Conservation (phyloP, 2,329 filamentous ascomycete genomes). For the Bisporella sp. region DNA sequence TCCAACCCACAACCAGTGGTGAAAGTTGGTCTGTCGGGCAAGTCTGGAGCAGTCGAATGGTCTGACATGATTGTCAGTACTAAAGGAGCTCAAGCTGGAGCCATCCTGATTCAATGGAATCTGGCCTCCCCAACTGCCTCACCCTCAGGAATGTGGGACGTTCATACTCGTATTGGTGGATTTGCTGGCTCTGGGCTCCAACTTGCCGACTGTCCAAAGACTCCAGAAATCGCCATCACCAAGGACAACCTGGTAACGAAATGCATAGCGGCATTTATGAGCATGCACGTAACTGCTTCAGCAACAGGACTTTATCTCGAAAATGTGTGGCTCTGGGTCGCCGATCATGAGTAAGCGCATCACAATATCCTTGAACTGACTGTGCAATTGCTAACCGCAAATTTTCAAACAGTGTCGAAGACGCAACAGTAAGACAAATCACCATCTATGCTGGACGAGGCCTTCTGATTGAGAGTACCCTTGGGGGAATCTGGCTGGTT, state of each 20-base stretch:
- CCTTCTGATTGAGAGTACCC: slow-evolving; percentile 37
- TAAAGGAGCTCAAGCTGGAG: slow-evolving; percentile 41
- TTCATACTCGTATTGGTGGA: slow-evolving; percentile 33
- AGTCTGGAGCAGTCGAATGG: slow-evolving; percentile 53
- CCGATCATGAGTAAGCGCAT: slow-evolving; percentile 32
- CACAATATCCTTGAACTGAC: background rate
- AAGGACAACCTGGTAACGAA: slow-evolving; percentile 20
- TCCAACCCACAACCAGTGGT: slow-evolving; percentile 40
- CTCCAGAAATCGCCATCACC: slow-evolving; percentile 30
- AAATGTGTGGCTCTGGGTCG: slow-evolving; percentile 42
- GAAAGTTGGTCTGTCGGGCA: slow-evolving; percentile 44
- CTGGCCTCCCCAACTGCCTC: slow-evolving; percentile 38
- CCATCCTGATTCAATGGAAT: slow-evolving; percentile 61
- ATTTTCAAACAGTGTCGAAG: background rate
- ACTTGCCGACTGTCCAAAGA: slow-evolving; percentile 57
- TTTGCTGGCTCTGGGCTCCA: slow-evolving; percentile 40
- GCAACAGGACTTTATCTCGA: slow-evolving; percentile 40
- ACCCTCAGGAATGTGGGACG: slow-evolving; percentile 42
- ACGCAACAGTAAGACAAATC: slow-evolving; percentile 19
- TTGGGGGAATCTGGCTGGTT: slow-evolving; percentile 47
- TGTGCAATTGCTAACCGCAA: background rate
- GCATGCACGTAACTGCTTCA: slow-evolving; percentile 27
- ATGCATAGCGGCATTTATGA: slow-evolving; percentile 30
- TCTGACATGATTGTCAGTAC: slow-evolving; percentile 50
- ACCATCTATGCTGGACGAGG: slow-evolving; percentile 20